Conservation (phyloP, 2,329 filamentous ascomycete species). For the Proliferodiscus dingleyae region DNA sequence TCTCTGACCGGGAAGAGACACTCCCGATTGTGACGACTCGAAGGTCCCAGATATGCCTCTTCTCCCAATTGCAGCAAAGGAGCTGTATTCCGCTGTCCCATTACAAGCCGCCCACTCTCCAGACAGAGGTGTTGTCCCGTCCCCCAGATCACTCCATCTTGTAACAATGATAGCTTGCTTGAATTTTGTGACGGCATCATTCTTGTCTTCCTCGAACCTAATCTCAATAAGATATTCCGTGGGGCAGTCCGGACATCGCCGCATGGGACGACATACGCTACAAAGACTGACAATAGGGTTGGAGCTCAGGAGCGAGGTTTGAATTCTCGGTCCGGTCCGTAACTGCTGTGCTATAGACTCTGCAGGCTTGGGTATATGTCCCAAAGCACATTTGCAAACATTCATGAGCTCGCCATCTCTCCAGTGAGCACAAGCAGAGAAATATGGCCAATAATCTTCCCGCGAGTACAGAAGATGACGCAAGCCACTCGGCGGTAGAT, state of each 20-base stretch:
- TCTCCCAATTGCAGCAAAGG: conserved; percentile 47
- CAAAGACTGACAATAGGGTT: conserved; percentile 48
- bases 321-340: conserved; percentile 24
- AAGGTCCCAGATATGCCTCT: conserved; percentile 55
- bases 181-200: conserved; percentile 42
- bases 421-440: conserved; percentile 60
- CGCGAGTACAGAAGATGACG: conserved; percentile 54
- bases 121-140: conserved; percentile 45
- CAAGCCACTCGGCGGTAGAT: conserved; percentile 45
- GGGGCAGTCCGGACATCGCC: conserved; percentile 56
- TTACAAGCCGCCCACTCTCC: conserved; percentile 53
- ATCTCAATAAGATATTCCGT: conserved; percentile 59
- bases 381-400: conserved; percentile 55
- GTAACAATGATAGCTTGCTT: conserved; percentile 57
- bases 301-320: conserved; percentile 21
- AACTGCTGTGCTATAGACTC: conserved; percentile 32
- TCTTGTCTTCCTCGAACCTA: conserved; percentile 52
- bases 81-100: conserved; percentile 45
- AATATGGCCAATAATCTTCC: conserved; percentile 57
- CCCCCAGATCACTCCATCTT: conserved; percentile 56
- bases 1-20: conserved; percentile 51
- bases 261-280: conserved; percentile 51
- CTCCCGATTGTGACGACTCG: conserved; percentile 49
- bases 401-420: conserved; percentile 55
- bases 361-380: conserved; percentile 47